These are phyloP conservation scores for Cenococcum geophilum DNA, from an alignment of 495 filamentous ascomycete species.

Conservation along the genomic window DNA sequence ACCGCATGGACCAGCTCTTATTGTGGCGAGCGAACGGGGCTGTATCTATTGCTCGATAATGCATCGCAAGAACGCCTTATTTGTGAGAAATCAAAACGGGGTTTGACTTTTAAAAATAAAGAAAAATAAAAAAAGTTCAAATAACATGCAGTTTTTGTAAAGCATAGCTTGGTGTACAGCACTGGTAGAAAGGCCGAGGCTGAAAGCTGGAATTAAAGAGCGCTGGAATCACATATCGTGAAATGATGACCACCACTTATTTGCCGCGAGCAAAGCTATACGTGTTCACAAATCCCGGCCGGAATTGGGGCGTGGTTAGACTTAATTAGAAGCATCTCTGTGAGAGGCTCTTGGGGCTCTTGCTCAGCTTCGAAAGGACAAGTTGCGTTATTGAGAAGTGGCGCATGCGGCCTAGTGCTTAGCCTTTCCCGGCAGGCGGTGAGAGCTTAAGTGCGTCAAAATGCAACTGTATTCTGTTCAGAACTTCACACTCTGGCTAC, in stretches of 20 bases:
- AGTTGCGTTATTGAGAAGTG: constrained; percentile 7
- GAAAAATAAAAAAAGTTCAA: background rate
- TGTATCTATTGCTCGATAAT: background rate
- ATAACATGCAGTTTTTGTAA: background rate
- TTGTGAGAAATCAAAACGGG: background rate
- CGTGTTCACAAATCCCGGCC: background rate
- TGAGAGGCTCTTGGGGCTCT: background rate
- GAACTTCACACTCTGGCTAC: constrained; percentile 16
- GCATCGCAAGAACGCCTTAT: background rate
- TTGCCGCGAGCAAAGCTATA: background rate
- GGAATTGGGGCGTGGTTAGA: background rate
- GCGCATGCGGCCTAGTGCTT: background rate
- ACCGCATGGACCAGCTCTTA: constrained; percentile 7
- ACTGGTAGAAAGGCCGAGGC: background rate
- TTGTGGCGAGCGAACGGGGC: background rate
- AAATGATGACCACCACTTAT: too few species aligned
- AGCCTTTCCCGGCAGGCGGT: constrained; percentile 13
- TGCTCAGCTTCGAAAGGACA: background rate
- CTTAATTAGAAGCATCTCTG: constrained; percentile 1
- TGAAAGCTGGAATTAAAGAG: too few species aligned
- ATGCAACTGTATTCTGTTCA: constrained; percentile 10
- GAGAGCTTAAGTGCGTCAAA: constrained; percentile 3
- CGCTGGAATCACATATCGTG: too few species aligned
- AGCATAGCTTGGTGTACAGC: background rate
- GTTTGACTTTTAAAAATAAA: background rate